Evolutionary conservation across 176 grass and related monocot species (phyloP), one percentile per base, ranked within the genome.

Genomic region (Bothriochloa decipiens): DNA sequence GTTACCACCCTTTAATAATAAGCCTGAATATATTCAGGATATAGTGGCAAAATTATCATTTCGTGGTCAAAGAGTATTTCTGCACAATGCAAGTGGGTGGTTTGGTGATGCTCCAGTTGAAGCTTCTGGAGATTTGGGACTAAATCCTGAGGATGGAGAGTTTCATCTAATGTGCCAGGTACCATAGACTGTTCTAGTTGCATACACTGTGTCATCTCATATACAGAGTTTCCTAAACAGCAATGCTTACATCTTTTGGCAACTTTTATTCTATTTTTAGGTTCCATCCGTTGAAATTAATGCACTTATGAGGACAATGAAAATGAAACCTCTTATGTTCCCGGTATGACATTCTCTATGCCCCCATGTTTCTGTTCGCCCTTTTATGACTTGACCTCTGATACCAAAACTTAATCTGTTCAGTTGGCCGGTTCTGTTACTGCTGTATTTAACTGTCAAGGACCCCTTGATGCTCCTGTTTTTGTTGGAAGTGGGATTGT

Each of bases 121-220:
- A 89, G 93, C 96, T 82, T 98, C 96, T 36, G 96, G 96, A 64
- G 96, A 98, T 85, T 95, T 98, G 40, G 96, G 93, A 69, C 86
- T 98, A 75, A 98, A 98, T 88, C 96, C 96, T 69, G 87, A 92
- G 70, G 87, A 98, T 43, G 96, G 96, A 87, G 93, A 98, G 81
- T 98, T 95, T 87, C 96, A 98, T 92, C 86, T 98, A 72, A 95
- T 98, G 96, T 98, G 93, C 74, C 96, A 98, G 91, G 96, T 98
- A 89, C 78, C 37, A 74, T 63, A 69, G 13, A 78, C 79, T 50
- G 40, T 83, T 47, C 32, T 69, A 47, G 42, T 16, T 74, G 18
- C 58, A 42, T 47, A 47, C 61, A 49, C 61, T 26, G 33, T 3
- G 58, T 46, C 70, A 37, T 80, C 11, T 32, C 88, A 77, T 84